A percentile compares a stretch with the other conserved stretches of the same genome.
These are phyloP conservation scores for Malus orientalis DNA, from an alignment of 306 rosid species.

Conservation along the genomic window DNA sequence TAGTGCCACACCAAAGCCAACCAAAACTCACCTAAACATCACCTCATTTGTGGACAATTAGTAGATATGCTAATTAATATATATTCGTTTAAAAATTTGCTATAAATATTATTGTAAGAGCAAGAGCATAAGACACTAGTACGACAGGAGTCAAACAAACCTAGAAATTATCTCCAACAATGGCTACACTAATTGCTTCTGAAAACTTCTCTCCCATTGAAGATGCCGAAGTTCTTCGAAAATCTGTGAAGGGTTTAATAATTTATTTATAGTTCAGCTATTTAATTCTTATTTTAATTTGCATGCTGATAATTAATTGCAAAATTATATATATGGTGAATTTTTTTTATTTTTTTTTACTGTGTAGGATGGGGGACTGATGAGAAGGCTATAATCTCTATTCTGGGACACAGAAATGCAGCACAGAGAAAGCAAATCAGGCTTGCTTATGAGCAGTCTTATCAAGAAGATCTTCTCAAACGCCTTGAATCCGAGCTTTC, in stretches of 20 bases:
- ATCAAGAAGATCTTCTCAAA: constrained; percentile 68
- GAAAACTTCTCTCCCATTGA: constrained; percentile 31
- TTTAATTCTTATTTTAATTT: not conserved
- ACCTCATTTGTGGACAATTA: not conserved
- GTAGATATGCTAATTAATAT: not conserved
- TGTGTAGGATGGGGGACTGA: constrained; percentile 77
- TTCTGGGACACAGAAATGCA: constrained; percentile 58
- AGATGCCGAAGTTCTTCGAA: constrained; percentile 61
- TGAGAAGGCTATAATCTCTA: constrained; percentile 55
- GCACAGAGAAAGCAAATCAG: constrained; percentile 60
- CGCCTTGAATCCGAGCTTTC: constrained; percentile 82
- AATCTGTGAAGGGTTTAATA: constrained; percentile 35
- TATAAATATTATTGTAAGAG: constrained; percentile 4
- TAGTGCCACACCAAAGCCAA: constrained; percentile 4
- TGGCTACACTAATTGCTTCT: constrained; percentile 46
- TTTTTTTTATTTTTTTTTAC: not conserved
- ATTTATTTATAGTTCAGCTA: not conserved
- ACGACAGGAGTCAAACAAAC: not conserved
- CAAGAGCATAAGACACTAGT: not conserved
- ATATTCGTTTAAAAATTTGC: not conserved
- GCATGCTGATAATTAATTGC: not conserved
- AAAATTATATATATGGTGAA: not conserved
- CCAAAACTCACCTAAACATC: not conserved
- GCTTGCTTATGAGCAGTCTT: constrained; percentile 49
- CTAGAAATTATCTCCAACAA: not conserved